A percentile compares a stretch with the other conserved stretches of the same genome.
phyloP scores from a whole-genome alignment of 2,329 filamentous ascomycete species.

The Dactylellina haptotyla region DNA sequence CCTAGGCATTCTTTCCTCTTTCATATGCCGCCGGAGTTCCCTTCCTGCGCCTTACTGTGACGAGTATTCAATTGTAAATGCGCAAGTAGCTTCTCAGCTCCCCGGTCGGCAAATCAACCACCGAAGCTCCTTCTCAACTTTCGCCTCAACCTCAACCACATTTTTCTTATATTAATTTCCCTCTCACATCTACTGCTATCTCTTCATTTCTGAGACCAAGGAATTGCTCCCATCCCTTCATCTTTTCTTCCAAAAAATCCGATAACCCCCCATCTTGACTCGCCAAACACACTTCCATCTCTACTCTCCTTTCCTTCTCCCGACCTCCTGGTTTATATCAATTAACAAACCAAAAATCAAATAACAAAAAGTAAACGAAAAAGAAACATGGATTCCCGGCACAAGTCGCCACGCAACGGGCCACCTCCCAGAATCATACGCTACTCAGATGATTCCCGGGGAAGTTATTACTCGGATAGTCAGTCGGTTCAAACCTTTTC shows the following conservation, averaged over 20 bases:
- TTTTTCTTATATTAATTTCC: neutral
- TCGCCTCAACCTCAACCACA: neutral
- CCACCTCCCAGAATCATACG: constrained; percentile 42
- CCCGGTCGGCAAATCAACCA: constrained; percentile 2
- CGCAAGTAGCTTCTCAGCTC: neutral
- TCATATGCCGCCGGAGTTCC: no score
- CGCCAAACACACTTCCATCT: no score
- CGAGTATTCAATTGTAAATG: neutral
- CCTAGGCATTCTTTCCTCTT: no score
- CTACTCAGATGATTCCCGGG: constrained; percentile 51
- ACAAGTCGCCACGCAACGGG: constrained; percentile 8
- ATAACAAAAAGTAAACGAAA: no score
- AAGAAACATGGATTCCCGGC: constrained; percentile 42
- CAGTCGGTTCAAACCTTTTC: constrained; percentile 45
- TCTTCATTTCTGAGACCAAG: neutral
- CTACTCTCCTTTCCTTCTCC: neutral
- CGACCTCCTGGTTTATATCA: neutral
- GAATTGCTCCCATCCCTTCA: neutral
- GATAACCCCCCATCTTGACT: neutral
- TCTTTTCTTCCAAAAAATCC: neutral
- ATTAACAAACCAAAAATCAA: no score
- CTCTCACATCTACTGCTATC: neutral
- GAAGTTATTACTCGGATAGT: constrained; percentile 49
- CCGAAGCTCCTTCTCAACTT: neutral
- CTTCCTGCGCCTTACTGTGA: neutral